phyloP scores from a whole-genome alignment of 495 filamentous ascomycete species.

The Neurospora hispaniola region DNA sequence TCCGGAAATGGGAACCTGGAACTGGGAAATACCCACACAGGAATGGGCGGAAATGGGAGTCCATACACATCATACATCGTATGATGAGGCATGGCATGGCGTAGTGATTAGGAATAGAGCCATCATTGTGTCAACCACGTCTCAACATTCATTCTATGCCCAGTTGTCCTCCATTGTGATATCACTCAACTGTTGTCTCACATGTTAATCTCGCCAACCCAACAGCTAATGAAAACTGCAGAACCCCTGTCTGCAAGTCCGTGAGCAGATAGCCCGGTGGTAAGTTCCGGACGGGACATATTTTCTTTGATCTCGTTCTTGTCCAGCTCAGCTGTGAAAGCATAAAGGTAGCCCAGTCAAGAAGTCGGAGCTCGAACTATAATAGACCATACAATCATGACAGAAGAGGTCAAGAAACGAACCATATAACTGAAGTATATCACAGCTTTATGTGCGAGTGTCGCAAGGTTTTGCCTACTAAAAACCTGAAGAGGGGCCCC shows the following conservation, averaged over 20 bases:
- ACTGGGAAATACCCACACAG: background rate
- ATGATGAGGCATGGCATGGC: background rate
- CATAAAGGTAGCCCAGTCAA: background rate
- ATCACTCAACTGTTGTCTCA: background rate
- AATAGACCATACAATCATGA: background rate
- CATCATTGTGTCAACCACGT: background rate
- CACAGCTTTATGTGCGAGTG: background rate
- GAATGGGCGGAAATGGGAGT: background rate
- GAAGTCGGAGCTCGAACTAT: background rate
- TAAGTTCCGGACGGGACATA: background rate
- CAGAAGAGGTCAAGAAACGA: background rate
- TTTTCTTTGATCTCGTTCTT: background rate
- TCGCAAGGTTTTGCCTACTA: too few relatives aligned
- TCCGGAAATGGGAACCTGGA: background rate
- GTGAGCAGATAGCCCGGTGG: background rate
- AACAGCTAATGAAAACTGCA: background rate
- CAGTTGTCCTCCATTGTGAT: background rate
- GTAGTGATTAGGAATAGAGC: background rate
- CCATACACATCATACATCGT: background rate
- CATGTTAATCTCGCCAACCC: background rate
- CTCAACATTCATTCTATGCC: background rate
- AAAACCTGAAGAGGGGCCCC: too few relatives aligned
- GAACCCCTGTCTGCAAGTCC: background rate
- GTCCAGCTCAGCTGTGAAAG: background rate
- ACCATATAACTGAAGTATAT: background rate